Conservation (phyloP, 768 basidiomycete genomes). For the Mycena kentingensis region DNA sequence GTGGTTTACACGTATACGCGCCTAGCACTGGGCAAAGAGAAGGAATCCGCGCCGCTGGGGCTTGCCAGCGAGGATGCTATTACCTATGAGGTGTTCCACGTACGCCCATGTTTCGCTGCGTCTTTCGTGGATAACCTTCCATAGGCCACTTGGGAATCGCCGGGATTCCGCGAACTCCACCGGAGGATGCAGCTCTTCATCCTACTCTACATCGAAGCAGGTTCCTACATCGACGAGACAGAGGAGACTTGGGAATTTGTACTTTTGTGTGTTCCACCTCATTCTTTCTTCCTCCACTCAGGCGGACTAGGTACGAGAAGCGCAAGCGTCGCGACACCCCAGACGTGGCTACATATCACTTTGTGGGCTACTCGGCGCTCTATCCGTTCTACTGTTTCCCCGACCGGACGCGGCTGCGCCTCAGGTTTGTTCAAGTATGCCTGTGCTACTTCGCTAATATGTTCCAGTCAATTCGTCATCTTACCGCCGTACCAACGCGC, state of each 20-base stretch:
- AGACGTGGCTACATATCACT: constrained; percentile 74
- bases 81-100: constrained; percentile 91
- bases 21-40: constrained; percentile 60
- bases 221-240: constrained; percentile 91
- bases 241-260: constrained; percentile 95
- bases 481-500: constrained; percentile 85
- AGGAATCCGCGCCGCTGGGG: constrained; percentile 46
- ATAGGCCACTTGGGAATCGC: constrained; percentile 80
- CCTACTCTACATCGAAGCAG: constrained; percentile 91
- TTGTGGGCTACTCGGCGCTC: constrained; percentile 90
- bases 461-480: constrained; percentile 86
- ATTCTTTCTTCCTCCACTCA: neutral
- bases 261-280: constrained; percentile 60
- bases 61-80: constrained; percentile 60
- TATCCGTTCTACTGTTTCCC: constrained; percentile 97
- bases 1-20: constrained; percentile 78
- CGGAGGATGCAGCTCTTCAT: constrained; percentile 93
- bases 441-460: neutral
- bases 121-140: constrained; percentile 2
- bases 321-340: constrained; percentile 59
- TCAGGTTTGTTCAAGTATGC: constrained; percentile 57
- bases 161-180: constrained; percentile 91
- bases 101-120: constrained; percentile 39
- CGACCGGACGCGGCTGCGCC: constrained; percentile 80
- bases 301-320: constrained; percentile 71